Conservation (phyloP, 129 eudicot species). For the Tagetes patula region DNA sequence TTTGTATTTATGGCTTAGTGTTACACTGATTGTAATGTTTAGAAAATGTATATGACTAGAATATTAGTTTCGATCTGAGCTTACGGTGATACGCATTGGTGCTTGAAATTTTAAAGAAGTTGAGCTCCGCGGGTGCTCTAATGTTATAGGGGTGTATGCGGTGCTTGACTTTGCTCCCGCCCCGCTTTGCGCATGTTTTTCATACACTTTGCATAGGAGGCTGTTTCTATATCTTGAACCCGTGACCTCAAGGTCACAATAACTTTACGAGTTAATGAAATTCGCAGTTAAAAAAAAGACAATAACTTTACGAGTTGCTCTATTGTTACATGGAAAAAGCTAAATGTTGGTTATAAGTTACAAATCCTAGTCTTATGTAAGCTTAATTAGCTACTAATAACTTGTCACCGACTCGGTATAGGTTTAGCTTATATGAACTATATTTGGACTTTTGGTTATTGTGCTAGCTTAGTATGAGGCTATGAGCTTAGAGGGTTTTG, state of each 20-base stretch:
- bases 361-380: background rate
- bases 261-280: no score
- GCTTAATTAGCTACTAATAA: background rate
- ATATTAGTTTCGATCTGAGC: constrained; percentile 7
- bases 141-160: background rate
- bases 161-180: no score
- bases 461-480: background rate
- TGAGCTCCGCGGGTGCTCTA: constrained; percentile 15
- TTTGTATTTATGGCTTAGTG: constrained; percentile 14
- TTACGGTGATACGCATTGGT: constrained; percentile 6
- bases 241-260: no score
- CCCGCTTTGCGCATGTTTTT: no score
- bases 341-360: background rate
- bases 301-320: background rate
- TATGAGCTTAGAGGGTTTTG: background rate
- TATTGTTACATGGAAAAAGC: background rate
- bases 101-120: constrained; percentile 1
- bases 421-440: constrained; percentile 1
- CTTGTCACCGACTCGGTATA: background rate
- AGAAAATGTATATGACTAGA: background rate
- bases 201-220: no score
- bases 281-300: no score
- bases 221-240: no score
- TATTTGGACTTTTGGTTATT: background rate
- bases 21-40: background rate